A percentile compares a stretch with the other conserved stretches of the same genome.
Conservation (phyloP, 176 grass and related monocot genomes). For the Hyparrhenia diplandra region DNA sequence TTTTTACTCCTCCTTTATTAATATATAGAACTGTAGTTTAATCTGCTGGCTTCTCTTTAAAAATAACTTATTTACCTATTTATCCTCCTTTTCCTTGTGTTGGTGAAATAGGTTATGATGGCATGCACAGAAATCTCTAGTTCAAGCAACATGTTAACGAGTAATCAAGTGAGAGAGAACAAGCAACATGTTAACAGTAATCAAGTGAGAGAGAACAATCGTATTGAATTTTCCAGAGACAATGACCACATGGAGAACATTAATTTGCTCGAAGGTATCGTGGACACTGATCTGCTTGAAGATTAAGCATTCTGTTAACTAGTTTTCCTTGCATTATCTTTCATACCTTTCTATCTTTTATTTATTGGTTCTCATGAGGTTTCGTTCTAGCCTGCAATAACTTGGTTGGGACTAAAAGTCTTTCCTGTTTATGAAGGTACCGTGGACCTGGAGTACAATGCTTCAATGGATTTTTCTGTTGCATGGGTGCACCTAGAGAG, state of each 20-base stretch:
- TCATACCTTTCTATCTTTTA: not conserved
- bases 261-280: not conserved
- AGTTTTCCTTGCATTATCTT: not conserved
- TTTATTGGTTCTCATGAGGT: not conserved
- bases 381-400: not conserved
- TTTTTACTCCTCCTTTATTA: not conserved
- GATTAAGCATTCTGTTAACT: not conserved
- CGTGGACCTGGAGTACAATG: not conserved
- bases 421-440: not conserved
- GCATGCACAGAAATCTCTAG: not conserved
- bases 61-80: not conserved
- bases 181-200: too few species aligned
- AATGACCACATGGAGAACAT: not conserved
- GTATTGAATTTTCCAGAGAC: not conserved
- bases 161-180: not conserved
- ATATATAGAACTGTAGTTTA: not conserved
- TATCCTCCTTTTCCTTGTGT: not conserved
- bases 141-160: not conserved
- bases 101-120: not conserved
- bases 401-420: not conserved
- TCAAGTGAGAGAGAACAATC: not conserved
- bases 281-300: not conserved
- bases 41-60: not conserved
- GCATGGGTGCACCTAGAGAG: not conserved
- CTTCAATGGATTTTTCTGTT: not conserved